Evolutionary conservation across 768 basidiomycete genomes (phyloP).

Genomic region (Cystofilobasidium bisporidii): DNA sequence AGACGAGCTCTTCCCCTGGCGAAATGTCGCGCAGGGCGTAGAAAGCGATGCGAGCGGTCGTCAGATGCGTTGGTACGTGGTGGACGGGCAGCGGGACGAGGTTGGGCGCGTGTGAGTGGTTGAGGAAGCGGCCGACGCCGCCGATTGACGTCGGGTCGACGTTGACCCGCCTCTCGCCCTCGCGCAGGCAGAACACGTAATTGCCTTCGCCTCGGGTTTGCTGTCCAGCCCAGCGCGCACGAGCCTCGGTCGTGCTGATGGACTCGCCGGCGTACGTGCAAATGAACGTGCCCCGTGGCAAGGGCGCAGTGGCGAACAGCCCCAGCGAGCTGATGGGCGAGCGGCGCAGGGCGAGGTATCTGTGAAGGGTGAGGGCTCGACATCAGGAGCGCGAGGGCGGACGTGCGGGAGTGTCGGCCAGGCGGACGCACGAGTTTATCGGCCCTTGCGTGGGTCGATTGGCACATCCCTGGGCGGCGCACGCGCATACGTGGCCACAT

Average conservation of each 20-base stretch:
- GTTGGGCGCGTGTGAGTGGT: constrained; percentile 26
- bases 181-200: constrained; percentile 19
- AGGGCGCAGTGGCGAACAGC: not conserved
- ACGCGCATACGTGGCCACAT: constrained; percentile 4
- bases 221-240: constrained; percentile 1
- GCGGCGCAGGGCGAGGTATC: constrained; percentile 8
- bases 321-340: constrained; percentile 14
- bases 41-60: constrained; percentile 21
- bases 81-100: constrained; percentile 15
- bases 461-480: not conserved
- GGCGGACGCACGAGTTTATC: not conserved
- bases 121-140: constrained; percentile 20
- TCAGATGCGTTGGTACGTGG: constrained; percentile 10
- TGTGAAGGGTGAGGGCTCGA: not conserved
- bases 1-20: constrained; percentile 12
- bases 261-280: constrained; percentile 25
- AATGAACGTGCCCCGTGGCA: constrained; percentile 13
- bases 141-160: constrained; percentile 2
- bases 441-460: constrained; percentile 2
- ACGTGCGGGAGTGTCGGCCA: no score
- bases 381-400: no score
- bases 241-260: not conserved
- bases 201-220: not conserved
- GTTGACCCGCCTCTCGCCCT: not conserved
- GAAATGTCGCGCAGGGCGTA: constrained; percentile 10